Evolutionary conservation across 2,329 filamentous ascomycete species (phyloP), one percentile per base, ranked within the genome.

Genomic region (Lachnellula arida): DNA sequence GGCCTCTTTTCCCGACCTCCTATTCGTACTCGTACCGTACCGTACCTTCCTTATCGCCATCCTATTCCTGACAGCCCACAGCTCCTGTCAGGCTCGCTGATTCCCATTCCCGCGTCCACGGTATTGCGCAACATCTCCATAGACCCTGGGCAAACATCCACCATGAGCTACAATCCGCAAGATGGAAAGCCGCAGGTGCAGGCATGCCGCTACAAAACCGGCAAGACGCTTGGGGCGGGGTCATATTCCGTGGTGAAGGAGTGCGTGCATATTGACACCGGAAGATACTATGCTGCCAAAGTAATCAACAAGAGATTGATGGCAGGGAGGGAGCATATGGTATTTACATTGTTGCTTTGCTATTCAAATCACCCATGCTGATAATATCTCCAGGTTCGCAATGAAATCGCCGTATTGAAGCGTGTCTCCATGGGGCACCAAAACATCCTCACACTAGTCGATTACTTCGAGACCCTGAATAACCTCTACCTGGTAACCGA

Each of bases 401-500:
- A 99, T 72, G 94, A 99, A 76, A 99, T 99, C 67, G 93, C 94
- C 6, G 91, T 99, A 25, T 81, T 99, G 64, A 97, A 97, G 74
- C 88, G 88, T 69, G 93, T 99, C n/a, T 97, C 93, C 1, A 96
- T 99, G 89, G 94, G 94, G 54, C 93, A 99, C 75, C 90, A 94
- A 73, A 99, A 99, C 71, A 97, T 99, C 71, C 78, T 99, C 59
- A 99, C 94, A 1, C 81, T 99, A 57, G 94, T 97, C 67, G 94
- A 99, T 77, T 99, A 97, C 75, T 99, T 99, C 70, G 94, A 99
- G 77, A 99, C 94, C 6, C 96, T 97, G 89, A 97, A 99, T 77
- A 99, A 99, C 75, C 82, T 99, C 63, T 99, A 99, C 73, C 86
- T 99, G 39, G 94, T 99, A 51, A 97, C 94, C 44, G 94, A 99